Evolutionary conservation across 768 basidiomycete genomes (phyloP), one percentile per base, ranked within the genome.

Genomic region (Xerocomus brunneocitrinus): DNA sequence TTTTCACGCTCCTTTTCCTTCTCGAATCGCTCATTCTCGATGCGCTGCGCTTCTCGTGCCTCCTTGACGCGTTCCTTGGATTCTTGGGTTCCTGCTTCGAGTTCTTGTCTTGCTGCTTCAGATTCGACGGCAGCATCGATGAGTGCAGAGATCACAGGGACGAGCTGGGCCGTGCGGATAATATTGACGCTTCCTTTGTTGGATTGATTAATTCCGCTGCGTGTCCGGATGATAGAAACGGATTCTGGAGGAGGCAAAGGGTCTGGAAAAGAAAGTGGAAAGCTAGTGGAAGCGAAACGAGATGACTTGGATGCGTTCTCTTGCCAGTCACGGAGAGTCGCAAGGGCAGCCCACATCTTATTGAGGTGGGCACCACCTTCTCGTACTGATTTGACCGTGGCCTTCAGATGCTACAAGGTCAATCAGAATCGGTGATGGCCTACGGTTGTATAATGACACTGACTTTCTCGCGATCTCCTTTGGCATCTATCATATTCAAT

Each of bases 71-170:
- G 64, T 47, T 87, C 83, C 63, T 80, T 89, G 35, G 70, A 76
- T 27, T 82, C 78, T 58, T 78, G 76, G 0, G 70, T 53, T 5
- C 83, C 84, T 5, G 71, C 71, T 9, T 89, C 89, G 14, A 92
- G 68, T 50, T 83, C 85, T 30, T 80, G 76, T 12, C 80, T 79
- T 22, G 87, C 68, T 16, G 63, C 59, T 42, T 73, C 68, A 8
- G 82, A 76, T 27, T 75, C 66, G 16, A 83, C 58, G 2, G 73
- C 76, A 7, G 68, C 67, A 36, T 85, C 75, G 13, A 87, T 76
- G n/a, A 92, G 71, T 4, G 80, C 76, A 7, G 75, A 56, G 28
- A 91, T 62, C 22, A 87, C 75, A 14, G 89, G 88, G 13, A 91
- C 71, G 60, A 91, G 74, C 59, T 90, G 89, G 5, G 76, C 76